Evolutionary conservation across 2,329 filamentous ascomycete genomes (phyloP).

Genomic region (Parafenestella ontariensis): DNA sequence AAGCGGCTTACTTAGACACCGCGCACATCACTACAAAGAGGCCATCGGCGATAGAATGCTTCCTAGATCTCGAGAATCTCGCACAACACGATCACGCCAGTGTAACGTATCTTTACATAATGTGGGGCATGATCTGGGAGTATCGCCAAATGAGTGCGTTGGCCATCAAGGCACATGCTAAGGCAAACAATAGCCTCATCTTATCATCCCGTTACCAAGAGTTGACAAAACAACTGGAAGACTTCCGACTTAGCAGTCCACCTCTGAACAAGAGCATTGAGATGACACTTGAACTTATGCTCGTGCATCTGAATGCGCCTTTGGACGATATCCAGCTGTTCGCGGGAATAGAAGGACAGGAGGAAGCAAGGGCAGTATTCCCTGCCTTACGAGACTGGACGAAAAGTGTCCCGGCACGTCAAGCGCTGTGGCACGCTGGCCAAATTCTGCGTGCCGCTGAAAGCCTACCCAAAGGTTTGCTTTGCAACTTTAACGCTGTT

Average conservation of each 20-base stretch:
- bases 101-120: conserved; percentile 68
- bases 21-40: conserved; percentile 15
- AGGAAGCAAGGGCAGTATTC: conserved; percentile 68
- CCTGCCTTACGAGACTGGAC: conserved; percentile 67
- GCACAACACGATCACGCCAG: conserved; percentile 48
- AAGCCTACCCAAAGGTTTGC: conserved; percentile 58
- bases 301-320: conserved; percentile 70
- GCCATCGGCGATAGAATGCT: conserved; percentile 39
- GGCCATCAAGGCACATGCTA: conserved; percentile 54
- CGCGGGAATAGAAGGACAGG: conserved; percentile 70
- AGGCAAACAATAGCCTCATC: conserved; percentile 44
- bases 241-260: conserved; percentile 57
- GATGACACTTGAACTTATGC: conserved; percentile 58
- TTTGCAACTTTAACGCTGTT: conserved; percentile 72
- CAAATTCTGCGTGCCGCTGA: conserved; percentile 69
- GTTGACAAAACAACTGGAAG: conserved; percentile 64
- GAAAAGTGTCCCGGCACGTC: conserved; percentile 61
- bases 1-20: conserved; percentile 61
- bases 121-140: conserved; percentile 71
- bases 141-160: conserved; percentile 66
- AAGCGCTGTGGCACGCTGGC: conserved; percentile 71
- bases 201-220: conserved; percentile 58
- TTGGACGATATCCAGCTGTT: conserved; percentile 72
- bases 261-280: conserved; percentile 41
- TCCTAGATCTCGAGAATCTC: conserved; percentile 35